These are phyloP conservation scores for Petasospora rhodanensis DNA, from an alignment of 1,139 yeast genomes.

Conservation along the genomic window DNA sequence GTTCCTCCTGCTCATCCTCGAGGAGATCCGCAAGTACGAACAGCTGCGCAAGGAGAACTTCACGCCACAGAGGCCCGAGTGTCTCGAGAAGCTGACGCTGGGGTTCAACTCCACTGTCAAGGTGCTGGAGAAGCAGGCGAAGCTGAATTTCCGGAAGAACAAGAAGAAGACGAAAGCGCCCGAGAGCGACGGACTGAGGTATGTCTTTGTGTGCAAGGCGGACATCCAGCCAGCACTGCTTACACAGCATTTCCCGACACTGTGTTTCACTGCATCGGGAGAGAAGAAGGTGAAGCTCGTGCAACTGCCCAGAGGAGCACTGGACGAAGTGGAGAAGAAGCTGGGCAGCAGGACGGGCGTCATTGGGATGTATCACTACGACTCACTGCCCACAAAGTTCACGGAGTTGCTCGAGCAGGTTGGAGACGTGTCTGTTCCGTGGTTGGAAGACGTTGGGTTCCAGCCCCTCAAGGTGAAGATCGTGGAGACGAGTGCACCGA, in stretches of 20 bases:
- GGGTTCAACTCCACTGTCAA: conserved; percentile 57
- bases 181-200: conserved; percentile 13
- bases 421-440: conserved; percentile 39
- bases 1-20: conserved; percentile 35
- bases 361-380: conserved; percentile 16
- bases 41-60: conserved; percentile 2
- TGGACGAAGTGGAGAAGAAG: conserved; percentile 33
- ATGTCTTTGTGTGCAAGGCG: conserved; percentile 48
- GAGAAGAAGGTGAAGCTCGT: conserved; percentile 40
- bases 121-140: conserved; percentile 46
- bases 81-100: conserved; percentile 29
- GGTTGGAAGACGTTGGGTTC: conserved; percentile 37
- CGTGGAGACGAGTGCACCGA: conserved; percentile 30
- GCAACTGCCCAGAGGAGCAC: conserved; percentile 48
- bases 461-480: conserved; percentile 34
- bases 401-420: conserved; percentile 33
- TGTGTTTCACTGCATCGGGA: conserved; percentile 43
- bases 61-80: conserved; percentile 26
- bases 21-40: conserved; percentile 35
- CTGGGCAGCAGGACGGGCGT: conserved; percentile 25
- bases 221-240: conserved; percentile 48
- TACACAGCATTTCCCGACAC: conserved; percentile 48
- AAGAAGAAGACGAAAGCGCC: conserved; percentile 9
- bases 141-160: not conserved
- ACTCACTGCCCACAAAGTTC: conserved; percentile 30